Base-by-base conservation (phyloP, 2,329 filamentous ascomycete genomes). In the Aureobasidium sp. region DNA sequence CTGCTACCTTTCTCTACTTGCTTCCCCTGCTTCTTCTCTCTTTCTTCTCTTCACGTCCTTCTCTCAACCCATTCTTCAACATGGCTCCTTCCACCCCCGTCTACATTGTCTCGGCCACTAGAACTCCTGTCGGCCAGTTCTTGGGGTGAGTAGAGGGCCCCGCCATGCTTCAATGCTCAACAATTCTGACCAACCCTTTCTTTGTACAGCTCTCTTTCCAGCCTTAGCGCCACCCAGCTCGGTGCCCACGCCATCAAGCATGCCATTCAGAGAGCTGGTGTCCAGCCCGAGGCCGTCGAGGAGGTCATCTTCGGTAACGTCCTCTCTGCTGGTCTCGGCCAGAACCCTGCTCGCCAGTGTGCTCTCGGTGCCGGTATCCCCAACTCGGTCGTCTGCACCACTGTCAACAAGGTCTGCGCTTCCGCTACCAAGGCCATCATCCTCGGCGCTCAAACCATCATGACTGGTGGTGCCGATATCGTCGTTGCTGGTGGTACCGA, bases 231-330 rank as follows among this genome's bases (percentile, higher is more conserved):
- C 62, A 85, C 86, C 65, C 88, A 97, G 78, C 83, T 99, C 65
- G 94, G 94, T 68, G 85, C 91, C 44, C 86, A 91, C 75, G 93
- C 91, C 66, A 96, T 99, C 78, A 97, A 96, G 80, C 85, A 84
- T 72, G 93, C 93, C 64, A 84, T 99, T 67, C 88, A 91, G 78
- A 88, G 91, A 71, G 90, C 94, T 61, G 84, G 88, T 71, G 85
- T 99, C 79, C 92, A 95, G 79, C 83, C 91, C 61, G 85, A 91
- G 71, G 85, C 96, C 74, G 90, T 99, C 62, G 86, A 99, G 74
- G 94, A 99, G 76, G 91, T 99, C 73, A 95, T 94, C 82, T 95
- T 97, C 73, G 94, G 94, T 76, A 99, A 99, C 81, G 94, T 99
- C 68, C 84, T 99, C 71, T 96, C 92, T 63, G 94, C 93, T 75